These are phyloP conservation scores for Prunus yedoensis DNA, from an alignment of 331 rosid species.

Conservation along the genomic window DNA sequence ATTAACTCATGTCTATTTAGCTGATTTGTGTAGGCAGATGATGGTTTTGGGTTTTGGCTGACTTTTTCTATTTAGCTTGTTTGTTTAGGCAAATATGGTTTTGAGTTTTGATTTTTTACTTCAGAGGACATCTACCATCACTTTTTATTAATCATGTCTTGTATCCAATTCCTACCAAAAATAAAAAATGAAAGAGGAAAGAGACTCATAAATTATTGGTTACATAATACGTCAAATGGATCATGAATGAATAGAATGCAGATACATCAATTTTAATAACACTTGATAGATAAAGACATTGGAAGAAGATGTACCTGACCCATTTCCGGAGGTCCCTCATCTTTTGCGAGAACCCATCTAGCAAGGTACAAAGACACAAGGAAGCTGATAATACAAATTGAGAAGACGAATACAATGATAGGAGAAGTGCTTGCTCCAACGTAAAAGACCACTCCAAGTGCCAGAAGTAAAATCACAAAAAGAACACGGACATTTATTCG, in stretches of 20 bases:
- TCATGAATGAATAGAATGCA: background rate
- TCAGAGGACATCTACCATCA: background rate
- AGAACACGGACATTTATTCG: conserved; percentile 77
- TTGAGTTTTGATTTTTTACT: background rate
- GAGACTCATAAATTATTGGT: background rate
- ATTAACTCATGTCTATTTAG: background rate
- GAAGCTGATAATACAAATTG: conserved; percentile 89
- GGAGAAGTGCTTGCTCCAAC: conserved; percentile 91
- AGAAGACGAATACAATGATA: conserved; percentile 79
- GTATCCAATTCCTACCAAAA: background rate
- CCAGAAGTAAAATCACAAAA: conserved; percentile 61
- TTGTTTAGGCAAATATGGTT: background rate
- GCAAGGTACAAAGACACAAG: conserved; percentile 67
- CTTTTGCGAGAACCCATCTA: conserved; percentile 96
- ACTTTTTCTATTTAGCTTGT: background rate
- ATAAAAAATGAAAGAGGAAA: background rate
- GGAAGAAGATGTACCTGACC: conserved; percentile 66
- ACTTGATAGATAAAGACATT: conserved; percentile 18
- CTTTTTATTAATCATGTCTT: background rate
- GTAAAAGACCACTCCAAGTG: conserved; percentile 73
- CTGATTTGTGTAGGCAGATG: background rate
- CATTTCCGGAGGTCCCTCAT: conserved; percentile 99
- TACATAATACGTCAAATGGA: background rate
- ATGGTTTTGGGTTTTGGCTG: background rate
- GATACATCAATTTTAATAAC: background rate